phyloP scores from a whole-genome alignment of 1,139 yeast genomes.

The Debaryomyces coudertii region DNA sequence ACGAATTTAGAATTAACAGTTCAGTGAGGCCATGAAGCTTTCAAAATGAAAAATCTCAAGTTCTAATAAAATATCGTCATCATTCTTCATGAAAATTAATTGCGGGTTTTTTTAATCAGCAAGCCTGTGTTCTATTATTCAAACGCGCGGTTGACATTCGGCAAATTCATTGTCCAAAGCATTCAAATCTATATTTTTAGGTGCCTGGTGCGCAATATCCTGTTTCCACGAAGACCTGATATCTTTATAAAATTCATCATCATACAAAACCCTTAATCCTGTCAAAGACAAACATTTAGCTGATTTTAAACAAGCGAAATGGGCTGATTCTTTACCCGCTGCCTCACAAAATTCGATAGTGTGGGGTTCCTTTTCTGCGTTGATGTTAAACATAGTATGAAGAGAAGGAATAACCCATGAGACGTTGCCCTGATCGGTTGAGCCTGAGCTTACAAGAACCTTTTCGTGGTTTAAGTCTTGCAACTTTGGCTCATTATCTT shows the following conservation, averaged over 20 bases:
- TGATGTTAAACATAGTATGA: slow-evolving; percentile 18
- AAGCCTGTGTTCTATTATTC: no score
- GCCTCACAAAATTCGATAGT: neutral
- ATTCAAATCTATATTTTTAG: neutral
- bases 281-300: slow-evolving; percentile 1
- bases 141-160: no score
- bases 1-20: no score
- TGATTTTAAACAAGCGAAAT: neutral
- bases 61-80: no score
- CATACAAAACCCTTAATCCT: neutral
- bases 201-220: neutral
- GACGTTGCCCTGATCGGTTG: slow-evolving; percentile 22
- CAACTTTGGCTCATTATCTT: neutral
- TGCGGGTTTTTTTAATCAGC: no score
- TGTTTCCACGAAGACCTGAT: neutral
- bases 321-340: neutral
- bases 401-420: slow-evolving; percentile 20
- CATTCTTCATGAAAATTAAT: no score
- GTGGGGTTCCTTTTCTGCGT: neutral
- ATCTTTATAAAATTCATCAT: neutral
- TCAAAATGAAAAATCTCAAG: no score
- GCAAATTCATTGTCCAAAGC: neutral
- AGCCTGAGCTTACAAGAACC: slow-evolving; percentile 15
- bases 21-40: no score
- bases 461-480: neutral